Base-by-base conservation (phyloP, 495 filamentous ascomycete species). In the Lepidopterella palustris region DNA sequence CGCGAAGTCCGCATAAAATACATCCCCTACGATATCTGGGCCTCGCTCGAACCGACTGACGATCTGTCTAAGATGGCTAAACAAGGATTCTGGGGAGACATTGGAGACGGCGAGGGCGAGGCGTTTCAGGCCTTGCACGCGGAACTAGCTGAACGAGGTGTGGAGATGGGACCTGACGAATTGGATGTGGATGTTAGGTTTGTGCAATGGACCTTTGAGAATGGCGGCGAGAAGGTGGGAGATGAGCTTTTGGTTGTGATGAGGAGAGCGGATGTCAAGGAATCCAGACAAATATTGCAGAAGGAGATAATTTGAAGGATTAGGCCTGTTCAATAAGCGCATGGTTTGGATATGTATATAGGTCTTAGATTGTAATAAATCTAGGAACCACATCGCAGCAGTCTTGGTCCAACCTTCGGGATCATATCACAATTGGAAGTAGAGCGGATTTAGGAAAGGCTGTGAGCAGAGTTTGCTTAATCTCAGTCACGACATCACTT, bases 191-290 rank as follows among this genome's bases (percentile, higher is more conserved):
- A 55, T n/a, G 31, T 55, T 2, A 58, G 31, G n/a, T 32, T 61
- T 25, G 55, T 62, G 15, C 45, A 61, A 39, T 66, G 58, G 58
- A 39, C 58, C 1, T 23, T 45, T 11, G 62, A 60, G 49, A 61
- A 48, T 8, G 31, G 53, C 48, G 47, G 55, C 2, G 54, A 15
- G 54, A 21, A 27, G 6, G 15, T 62, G 13, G 63, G 63, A 5
- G 63, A 66, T 53, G 63, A 58, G 31, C 40, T 66, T 29, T 55
- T 55, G 26, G 55, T 66, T 45, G 42, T 62, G 25, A 54, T 66
- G 18, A 62, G 18, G 53, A 57, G 20, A 28, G 28, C 5, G 31
- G 51, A 10, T n/a, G 18, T 50, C 1, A 50, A 0, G 21, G 47
- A 25, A 27, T 24, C 1, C 0, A 27, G 25, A 27, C 8, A 26